Evolutionary conservation across 495 filamentous ascomycete genomes (phyloP), one percentile per base, ranked within the genome.

Genomic region (Pseudotulostoma volvatum): DNA sequence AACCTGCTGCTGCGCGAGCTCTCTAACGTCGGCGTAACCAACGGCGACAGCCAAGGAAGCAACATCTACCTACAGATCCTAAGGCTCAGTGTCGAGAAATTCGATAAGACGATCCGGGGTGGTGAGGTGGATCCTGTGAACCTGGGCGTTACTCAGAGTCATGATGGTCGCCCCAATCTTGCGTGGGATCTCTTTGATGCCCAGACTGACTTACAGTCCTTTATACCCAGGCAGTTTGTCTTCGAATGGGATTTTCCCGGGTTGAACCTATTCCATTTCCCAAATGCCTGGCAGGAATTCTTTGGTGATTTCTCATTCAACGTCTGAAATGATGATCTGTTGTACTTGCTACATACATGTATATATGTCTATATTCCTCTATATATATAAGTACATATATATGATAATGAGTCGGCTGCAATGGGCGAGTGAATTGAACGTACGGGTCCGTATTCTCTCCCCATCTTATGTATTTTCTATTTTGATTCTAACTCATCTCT

Each of bases 181-280:
- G 60, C 61, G 21, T 63, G 59, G 54, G 55, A 62, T 19, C 40
- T 59, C 1, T 59, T 65, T 17, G 60, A 65, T 50, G 60, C 62
- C 0, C 66, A 67, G 42, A 53, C 51, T 1, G 68, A 70, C 36
- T 53, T 70, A 31, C 64, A 69, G 44, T 59, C 57, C 18, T 72
- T 68, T 49, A 56, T 66, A 1, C 67, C 68, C 4, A 61, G 62
- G 40, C 61, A 70, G 38, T 70, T 70, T 40, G 57, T 68, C 2
- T 55, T 65, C 2, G 66, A 70, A 42, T 72, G 67, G 67, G 65
- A 70, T 39, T 72, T 72, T 36, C 68, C 67, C 0, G 66, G 64
- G 1, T 36, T 72, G 32, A 66, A 64, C 46, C 45, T 72, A 21
- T 66, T 64, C 33, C 67, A 67, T 48, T 65, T 69, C 14, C 66